phyloP scores from a whole-genome alignment of 2,329 filamentous ascomycete species.

The Curvularia eragrostidis region DNA sequence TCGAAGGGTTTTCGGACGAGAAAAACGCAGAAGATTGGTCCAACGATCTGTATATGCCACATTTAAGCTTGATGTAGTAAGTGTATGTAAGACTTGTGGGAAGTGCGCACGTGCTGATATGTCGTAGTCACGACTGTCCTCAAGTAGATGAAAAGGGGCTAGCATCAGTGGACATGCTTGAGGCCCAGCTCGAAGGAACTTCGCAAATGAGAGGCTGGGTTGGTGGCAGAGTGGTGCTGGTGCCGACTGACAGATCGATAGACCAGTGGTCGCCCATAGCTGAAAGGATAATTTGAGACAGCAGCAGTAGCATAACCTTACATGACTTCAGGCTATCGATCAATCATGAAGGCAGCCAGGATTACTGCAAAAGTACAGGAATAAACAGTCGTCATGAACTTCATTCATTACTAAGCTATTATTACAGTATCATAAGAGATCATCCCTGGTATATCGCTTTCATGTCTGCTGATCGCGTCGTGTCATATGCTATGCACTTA shows the following conservation, averaged over 20 bases:
- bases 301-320: not conserved
- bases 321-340: not conserved
- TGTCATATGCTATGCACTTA: slow-evolving; percentile 46
- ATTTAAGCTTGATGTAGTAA: slow-evolving; percentile 53
- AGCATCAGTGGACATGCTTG: slow-evolving; percentile 32
- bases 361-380: not conserved
- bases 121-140: slow-evolving; percentile 36
- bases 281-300: slow-evolving; percentile 32
- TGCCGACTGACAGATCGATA: slow-evolving; percentile 49
- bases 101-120: not conserved
- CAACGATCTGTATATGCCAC: slow-evolving; percentile 45
- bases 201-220: slow-evolving; percentile 39
- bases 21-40: slow-evolving; percentile 40
- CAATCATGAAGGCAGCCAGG: not conserved
- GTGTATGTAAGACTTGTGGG: slow-evolving; percentile 31
- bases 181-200: slow-evolving; percentile 31
- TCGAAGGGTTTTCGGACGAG: slow-evolving; percentile 35
- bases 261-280: slow-evolving; percentile 49
- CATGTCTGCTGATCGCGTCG: slow-evolving; percentile 11
- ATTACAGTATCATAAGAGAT: slow-evolving; percentile 18
- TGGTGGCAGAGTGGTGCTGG: slow-evolving; percentile 50
- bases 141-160: slow-evolving; percentile 31
- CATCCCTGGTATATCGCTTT: slow-evolving; percentile 17
- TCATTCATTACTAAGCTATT: slow-evolving; percentile 17
- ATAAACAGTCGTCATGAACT: not conserved